Evolutionary conservation across 1,139 yeast species (phyloP), one percentile per base, ranked within the genome.

Genomic region (Pneumocystis carinii): DNA sequence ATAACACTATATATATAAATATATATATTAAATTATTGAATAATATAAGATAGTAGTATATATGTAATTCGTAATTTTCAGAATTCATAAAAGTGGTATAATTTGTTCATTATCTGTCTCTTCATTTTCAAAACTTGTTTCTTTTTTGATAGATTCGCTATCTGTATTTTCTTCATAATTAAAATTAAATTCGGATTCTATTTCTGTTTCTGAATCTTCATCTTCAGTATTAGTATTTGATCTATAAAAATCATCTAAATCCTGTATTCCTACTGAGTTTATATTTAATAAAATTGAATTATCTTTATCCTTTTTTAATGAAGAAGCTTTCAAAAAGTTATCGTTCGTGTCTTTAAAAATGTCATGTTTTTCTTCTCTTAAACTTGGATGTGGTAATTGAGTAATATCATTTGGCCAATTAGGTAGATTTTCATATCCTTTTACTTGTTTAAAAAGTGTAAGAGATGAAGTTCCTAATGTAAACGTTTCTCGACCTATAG

Each of bases 161-260:
- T 70, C 73, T 17, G 71, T 75, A 10, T 42, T 60, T 36, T 36
- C 48, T 24, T 57, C 66, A 35, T 55, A 55, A 24, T 41, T 61
- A 35, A 29, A 66, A 42, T 48, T 62, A 15, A 61, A 64, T 10
- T 32, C 42, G 27, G 39, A 63, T 1, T 36, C 53, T 56, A 60
- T 41, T 36, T 64, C 65, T 32, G 60, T 68, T 19, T 60, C 59
- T 38, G 32, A 41, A 3, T 72, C 74, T 14, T 67, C 73, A 2
- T 60, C 69, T 61, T 74, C 71, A 64, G 72, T 68, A 37, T 70
- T 68, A 66, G 90, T 96, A 70, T 90, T 96, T 67, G 90, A 75
- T 89, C 87, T 73, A 86, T 75, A 67, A 81, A 81, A 70, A 84
- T 79, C 69, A 73, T 81, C 67, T 74, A 66, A 67, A 65, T 55